phyloP scores from a whole-genome alignment of 768 basidiomycete genomes.

The Dacryopinax spathularia region DNA sequence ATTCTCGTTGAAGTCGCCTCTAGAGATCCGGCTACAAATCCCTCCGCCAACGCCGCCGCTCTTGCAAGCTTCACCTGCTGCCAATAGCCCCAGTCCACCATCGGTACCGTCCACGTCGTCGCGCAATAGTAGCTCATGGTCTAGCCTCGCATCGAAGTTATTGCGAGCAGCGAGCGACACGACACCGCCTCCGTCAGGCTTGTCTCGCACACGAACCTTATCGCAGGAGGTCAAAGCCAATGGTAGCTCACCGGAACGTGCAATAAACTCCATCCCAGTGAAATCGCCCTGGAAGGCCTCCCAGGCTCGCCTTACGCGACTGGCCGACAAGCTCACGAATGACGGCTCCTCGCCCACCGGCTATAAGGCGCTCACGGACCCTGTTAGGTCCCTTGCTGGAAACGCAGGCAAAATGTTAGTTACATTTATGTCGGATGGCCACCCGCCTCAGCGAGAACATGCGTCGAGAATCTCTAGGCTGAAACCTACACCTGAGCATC shows the following conservation, averaged over 20 bases:
- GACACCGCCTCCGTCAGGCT: not conserved
- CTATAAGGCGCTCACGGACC: not conserved
- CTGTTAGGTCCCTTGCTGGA: not conserved
- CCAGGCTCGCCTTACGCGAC: not conserved
- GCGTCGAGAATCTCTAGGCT: not conserved
- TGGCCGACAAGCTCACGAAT: not conserved
- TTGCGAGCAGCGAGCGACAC: not conserved
- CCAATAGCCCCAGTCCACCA: not conserved
- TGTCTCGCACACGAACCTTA: not conserved
- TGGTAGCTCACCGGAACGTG: not conserved
- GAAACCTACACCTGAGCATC: conserved; percentile 1
- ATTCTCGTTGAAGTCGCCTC: not conserved
- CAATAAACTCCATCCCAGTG: not conserved
- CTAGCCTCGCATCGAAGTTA: not conserved
- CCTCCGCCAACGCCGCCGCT: conserved; percentile 1
- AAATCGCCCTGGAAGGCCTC: conserved; percentile 1
- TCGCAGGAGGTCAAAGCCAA: not conserved
- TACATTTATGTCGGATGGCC: not conserved
- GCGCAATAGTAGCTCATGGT: not conserved
- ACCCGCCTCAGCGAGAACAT: not conserved
- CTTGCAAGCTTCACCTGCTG: not conserved
- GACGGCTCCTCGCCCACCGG: not conserved
- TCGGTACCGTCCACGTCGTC: not conserved
- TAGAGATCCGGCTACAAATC: not conserved
- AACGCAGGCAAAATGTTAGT: not conserved